A percentile compares a stretch with the other conserved stretches of the same genome.
Evolutionary conservation across 2,329 filamentous ascomycete genomes (phyloP).

Genomic region (Trichophyton simii): DNA sequence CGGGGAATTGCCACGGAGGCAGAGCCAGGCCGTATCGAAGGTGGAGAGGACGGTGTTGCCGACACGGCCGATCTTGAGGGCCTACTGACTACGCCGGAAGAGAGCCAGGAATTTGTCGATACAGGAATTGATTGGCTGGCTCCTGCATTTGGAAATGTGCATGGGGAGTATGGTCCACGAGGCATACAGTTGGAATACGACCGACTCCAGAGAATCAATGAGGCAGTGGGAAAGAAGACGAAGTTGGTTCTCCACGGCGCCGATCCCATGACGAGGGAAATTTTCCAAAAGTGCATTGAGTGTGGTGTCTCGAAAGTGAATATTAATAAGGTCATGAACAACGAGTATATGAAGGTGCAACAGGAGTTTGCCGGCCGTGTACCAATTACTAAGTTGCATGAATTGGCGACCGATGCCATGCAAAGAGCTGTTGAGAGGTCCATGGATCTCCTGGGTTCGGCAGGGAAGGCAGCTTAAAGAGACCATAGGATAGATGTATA

Average conservation of each 20-base stretch:
- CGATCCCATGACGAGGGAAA: constrained; percentile 44
- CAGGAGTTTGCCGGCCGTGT: constrained; percentile 38
- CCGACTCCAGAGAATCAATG: constrained; percentile 38
- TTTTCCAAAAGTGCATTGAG: constrained; percentile 43
- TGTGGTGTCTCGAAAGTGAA: constrained; percentile 46
- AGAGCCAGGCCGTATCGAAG: constrained; percentile 58
- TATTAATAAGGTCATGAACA: constrained; percentile 48
- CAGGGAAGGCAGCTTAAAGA: constrained; percentile 22
- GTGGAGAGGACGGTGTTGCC: constrained; percentile 61
- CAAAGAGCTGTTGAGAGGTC: constrained; percentile 44
- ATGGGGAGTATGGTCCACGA: constrained; percentile 57
- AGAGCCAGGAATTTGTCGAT: constrained; percentile 56
- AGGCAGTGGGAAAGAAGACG: constrained; percentile 30
- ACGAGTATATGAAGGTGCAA: constrained; percentile 38
- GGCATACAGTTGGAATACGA: constrained; percentile 53
- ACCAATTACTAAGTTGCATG: constrained; percentile 42
- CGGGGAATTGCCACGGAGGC: constrained; percentile 57
- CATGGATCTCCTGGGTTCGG: constrained; percentile 40
- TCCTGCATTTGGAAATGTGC: constrained; percentile 64
- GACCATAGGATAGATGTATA: not conserved
- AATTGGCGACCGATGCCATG: constrained; percentile 43
- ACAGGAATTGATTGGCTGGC: constrained; percentile 64
- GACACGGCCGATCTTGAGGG: constrained; percentile 53
- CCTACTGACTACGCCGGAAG: constrained; percentile 53
- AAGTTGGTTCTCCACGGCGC: constrained; percentile 47